These are phyloP conservation scores for Yamadazyma takamatsuzukensis DNA, from an alignment of 805 yeast species.

Conservation along the genomic window DNA sequence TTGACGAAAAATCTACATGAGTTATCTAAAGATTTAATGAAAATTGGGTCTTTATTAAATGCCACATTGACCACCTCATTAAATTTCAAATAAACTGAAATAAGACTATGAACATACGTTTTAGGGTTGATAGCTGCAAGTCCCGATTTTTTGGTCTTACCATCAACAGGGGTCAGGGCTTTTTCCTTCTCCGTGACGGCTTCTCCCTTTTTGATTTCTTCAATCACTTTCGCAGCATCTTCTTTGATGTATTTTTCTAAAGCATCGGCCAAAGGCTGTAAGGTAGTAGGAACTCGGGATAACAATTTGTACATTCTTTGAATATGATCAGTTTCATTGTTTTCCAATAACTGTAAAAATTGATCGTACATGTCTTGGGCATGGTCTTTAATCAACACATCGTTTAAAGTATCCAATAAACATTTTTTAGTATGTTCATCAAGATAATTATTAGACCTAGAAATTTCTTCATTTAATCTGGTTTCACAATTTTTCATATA, in stretches of 20 bases:
- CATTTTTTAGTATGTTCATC: constrained; percentile 82
- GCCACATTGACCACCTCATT: constrained; percentile 60
- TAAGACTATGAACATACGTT: constrained; percentile 71
- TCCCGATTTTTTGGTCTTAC: constrained; percentile 16
- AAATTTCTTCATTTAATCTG: constrained; percentile 78
- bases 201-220: constrained; percentile 42
- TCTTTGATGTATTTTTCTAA: constrained; percentile 69
- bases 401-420: constrained; percentile 71
- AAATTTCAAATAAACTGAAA: constrained; percentile 66
- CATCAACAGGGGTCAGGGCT: constrained; percentile 8
- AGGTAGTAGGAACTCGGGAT: constrained; percentile 72
- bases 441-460: constrained; percentile 71
- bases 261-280: constrained; percentile 70
- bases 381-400: constrained; percentile 74
- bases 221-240: constrained; percentile 48
- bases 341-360: constrained; percentile 70
- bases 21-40: constrained; percentile 82
- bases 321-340: constrained; percentile 67
- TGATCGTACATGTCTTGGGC: constrained; percentile 73
- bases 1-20: constrained; percentile 88
- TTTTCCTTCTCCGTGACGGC: constrained; percentile 18
- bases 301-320: constrained; percentile 73
- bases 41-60: constrained; percentile 69
- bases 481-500: constrained; percentile 84
- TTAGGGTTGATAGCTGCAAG: constrained; percentile 58